These are phyloP conservation scores for Phytophthora tentaculata DNA, from an alignment of 352 stramenopile genomes.

Conservation along the genomic window DNA sequence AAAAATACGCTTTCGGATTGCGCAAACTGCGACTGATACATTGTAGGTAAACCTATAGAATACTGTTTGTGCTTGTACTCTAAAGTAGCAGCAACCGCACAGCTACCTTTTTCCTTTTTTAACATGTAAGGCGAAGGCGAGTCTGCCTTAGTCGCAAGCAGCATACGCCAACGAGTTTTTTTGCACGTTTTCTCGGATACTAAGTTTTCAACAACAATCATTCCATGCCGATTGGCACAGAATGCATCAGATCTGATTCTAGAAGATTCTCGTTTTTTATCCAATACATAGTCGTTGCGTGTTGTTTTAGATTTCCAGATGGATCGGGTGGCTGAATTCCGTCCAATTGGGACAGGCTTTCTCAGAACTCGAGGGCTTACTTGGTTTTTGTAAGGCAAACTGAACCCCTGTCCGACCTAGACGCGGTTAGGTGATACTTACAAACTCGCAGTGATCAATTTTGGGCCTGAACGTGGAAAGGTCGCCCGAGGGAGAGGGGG, in stretches of 20 bases:
- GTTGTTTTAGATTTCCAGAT: neutral
- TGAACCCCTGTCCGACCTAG: constrained; percentile 19
- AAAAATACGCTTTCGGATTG: neutral
- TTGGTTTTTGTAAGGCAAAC: constrained; percentile 7
- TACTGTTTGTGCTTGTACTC: no score
- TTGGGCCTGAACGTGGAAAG: constrained; percentile 24
- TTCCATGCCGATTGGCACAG: neutral
- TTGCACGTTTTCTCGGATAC: no score
- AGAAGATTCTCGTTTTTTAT: neutral
- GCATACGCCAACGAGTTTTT: no score
- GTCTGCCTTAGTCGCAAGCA: no score
- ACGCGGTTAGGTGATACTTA: constrained; percentile 6
- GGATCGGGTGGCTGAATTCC: constrained; percentile 3
- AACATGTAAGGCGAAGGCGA: no score
- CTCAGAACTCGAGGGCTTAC: constrained; percentile 26
- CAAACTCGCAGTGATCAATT: constrained; percentile 7
- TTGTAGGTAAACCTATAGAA: neutral
- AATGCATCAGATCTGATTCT: constrained; percentile 1
- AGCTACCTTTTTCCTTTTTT: no score
- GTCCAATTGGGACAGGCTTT: constrained; percentile 18
- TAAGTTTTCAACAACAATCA: neutral
- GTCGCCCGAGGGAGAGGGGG: constrained; percentile 23
- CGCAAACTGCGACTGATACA: neutral
- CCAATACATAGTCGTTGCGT: constrained; percentile 8
- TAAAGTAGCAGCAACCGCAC: no score